phyloP scores from a whole-genome alignment of 495 filamentous ascomycete genomes.

The Viridothelium virens region DNA sequence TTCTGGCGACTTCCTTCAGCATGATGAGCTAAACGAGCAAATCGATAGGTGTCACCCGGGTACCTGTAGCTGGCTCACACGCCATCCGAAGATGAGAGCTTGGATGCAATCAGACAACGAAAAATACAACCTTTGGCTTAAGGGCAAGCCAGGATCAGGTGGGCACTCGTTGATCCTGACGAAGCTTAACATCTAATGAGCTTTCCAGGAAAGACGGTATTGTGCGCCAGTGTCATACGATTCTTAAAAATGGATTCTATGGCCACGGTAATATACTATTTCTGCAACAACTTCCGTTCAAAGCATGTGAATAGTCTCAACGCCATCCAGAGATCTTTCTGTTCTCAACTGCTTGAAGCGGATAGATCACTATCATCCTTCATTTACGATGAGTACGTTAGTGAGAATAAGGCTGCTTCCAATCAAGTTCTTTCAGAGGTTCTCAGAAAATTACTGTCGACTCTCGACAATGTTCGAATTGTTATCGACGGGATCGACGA shows the following conservation, averaged over 20 bases:
- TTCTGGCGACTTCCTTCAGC: not conserved
- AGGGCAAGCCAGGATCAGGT: constrained; percentile 24
- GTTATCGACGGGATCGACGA: constrained; percentile 18
- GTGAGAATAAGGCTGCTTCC: not conserved
- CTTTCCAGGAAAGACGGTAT: constrained; percentile 13
- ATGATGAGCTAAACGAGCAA: constrained; percentile 18
- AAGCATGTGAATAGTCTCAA: not conserved
- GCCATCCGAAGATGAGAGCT: constrained; percentile 12
- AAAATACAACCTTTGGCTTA: constrained; percentile 19
- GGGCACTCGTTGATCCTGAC: constrained; percentile 8
- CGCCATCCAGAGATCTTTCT: constrained; percentile 1
- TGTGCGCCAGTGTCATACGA: not conserved
- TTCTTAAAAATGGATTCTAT: constrained; percentile 2
- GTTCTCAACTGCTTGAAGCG: not conserved
- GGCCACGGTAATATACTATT: constrained; percentile 4
- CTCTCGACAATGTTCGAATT: constrained; percentile 5
- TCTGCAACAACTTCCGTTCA: constrained; percentile 12
- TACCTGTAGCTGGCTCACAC: constrained; percentile 21
- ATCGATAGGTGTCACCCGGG: constrained; percentile 14
- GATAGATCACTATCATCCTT: not conserved
- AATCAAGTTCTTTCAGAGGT: constrained; percentile 4
- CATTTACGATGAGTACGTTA: constrained; percentile 13
- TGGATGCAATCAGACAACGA: constrained; percentile 17
- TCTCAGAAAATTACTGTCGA: not conserved
- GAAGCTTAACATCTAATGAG: constrained; percentile 4